Evolutionary conservation across 2,329 filamentous ascomycete genomes (phyloP).

Genomic region (Diaporthe caulivora): DNA sequence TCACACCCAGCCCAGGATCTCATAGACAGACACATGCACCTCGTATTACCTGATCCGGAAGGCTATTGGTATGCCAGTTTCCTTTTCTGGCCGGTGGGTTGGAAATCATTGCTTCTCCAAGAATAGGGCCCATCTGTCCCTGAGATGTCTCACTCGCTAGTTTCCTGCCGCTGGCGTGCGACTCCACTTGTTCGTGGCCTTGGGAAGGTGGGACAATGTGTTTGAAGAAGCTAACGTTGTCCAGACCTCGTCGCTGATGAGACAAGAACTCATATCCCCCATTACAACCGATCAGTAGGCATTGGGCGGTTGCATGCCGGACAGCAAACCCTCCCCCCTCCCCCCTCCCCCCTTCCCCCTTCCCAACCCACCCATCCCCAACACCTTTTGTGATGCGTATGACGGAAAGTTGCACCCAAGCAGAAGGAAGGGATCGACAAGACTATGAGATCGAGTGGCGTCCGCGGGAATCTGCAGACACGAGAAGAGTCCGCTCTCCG

Average conservation of each 20-base stretch:
- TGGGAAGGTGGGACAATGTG: not conserved
- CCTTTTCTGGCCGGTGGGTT: not conserved
- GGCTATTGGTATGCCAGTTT: conserved; percentile 17
- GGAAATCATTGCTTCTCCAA: conserved; percentile 8
- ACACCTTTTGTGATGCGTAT: not conserved
- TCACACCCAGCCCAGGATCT: not conserved
- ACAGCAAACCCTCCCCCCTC: too few relatives aligned
- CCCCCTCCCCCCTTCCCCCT: too few relatives aligned
- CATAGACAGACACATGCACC: not conserved
- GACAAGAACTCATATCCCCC: not conserved
- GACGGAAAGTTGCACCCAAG: conserved; percentile 21
- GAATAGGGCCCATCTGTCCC: conserved; percentile 2
- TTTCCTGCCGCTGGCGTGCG: not conserved
- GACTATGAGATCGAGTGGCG: conserved; percentile 6
- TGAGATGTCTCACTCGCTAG: conserved; percentile 16
- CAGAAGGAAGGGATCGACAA: not conserved
- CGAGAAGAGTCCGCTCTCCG: conserved; percentile 1
- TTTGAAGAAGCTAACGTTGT: not conserved
- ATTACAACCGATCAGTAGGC: not conserved
- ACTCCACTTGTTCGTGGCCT: not conserved
- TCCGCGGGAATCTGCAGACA: conserved; percentile 26
- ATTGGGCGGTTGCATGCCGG: not conserved
- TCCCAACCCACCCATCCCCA: too few relatives aligned
- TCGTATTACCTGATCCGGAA: conserved; percentile 4
- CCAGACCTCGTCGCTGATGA: not conserved